Evolutionary conservation across 2,329 filamentous ascomycete genomes (phyloP).

Genomic region (Epichloe festucae): DNA sequence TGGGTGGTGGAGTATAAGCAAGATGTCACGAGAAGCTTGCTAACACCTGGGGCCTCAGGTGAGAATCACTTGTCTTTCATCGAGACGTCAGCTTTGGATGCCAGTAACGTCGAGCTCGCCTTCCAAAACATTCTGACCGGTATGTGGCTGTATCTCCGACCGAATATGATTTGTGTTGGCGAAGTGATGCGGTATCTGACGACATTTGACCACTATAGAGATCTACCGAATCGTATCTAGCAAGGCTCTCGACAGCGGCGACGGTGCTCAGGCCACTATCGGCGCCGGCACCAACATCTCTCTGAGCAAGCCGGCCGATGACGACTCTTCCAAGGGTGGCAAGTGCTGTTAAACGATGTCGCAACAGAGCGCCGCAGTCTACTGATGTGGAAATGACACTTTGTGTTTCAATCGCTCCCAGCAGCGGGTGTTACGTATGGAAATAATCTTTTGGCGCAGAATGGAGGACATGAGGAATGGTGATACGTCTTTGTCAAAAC

Average conservation of each 20-base stretch:
- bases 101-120: slow-evolving; percentile 96
- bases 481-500: slow-evolving; percentile 22
- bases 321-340: slow-evolving; percentile 60
- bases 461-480: slow-evolving; percentile 21
- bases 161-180: neutral
- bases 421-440: slow-evolving; percentile 21
- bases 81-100: slow-evolving; percentile 95
- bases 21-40: neutral
- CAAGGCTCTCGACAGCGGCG: slow-evolving; percentile 88
- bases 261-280: slow-evolving; percentile 66
- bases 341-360: slow-evolving; percentile 58
- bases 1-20: neutral
- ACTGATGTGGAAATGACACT: slow-evolving; percentile 11
- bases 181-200: neutral
- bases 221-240: slow-evolving; percentile 99
- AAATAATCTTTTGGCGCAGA: slow-evolving; percentile 16
- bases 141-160: slow-evolving; percentile 30
- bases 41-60: slow-evolving; percentile 39
- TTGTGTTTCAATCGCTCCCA: slow-evolving; percentile 21
- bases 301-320: slow-evolving; percentile 73
- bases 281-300: slow-evolving; percentile 72
- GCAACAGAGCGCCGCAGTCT: slow-evolving; percentile 5
- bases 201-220: slow-evolving; percentile 41
- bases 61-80: slow-evolving; percentile 98
- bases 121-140: slow-evolving; percentile 99